Evolutionary conservation across 331 rosid species (phyloP), one percentile per base, ranked within the genome.

Genomic region (Stylosanthes scabra): DNA sequence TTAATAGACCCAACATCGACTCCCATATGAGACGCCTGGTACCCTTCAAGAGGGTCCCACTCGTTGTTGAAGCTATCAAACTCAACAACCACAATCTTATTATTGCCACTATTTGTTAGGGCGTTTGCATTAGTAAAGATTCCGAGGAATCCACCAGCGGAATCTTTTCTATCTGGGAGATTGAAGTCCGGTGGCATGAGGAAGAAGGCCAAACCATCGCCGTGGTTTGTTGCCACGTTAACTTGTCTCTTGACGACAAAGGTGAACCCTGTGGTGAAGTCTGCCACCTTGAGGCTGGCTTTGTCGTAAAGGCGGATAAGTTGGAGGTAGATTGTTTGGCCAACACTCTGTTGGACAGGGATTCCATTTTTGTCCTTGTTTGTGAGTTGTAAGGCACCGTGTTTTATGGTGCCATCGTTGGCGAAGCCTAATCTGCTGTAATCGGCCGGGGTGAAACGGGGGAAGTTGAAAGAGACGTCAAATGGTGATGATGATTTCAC

Each of bases 181-280:
- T 27, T 11, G 1, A 81, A 78, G 1, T 68, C 58, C 7, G 81
- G 40, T 10, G 83, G 81, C 6, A 71, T 71, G 2, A 88, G 42
- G 64, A 87, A 73, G 80, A 87, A 85, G 25, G 86, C 52, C 7
- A 85, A 28, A 28, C 86, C 89, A 2, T 85, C 88, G 1, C 86
- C 86, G 16, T 71, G 57, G 12, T 11, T 1, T 0, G 6, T 5
- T 0, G 10, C 12, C 13, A 66, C 20, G 1, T 29, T 25, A 20
- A 1, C 1, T 20, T 20, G 25, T 16, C 76, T 55, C 0, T 57
- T 20, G 29, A 78, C 79, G 28, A 67, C 7, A 63, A 87, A 87
- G 61, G 86, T n/a, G 74, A 87, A 87, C 20, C 80, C 84, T 5
- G 89, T 85, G 37, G 65, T 51, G 70, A 85, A 87, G 79, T 56